Conservation (phyloP, 768 basidiomycete genomes). For the Trametes punicea region DNA sequence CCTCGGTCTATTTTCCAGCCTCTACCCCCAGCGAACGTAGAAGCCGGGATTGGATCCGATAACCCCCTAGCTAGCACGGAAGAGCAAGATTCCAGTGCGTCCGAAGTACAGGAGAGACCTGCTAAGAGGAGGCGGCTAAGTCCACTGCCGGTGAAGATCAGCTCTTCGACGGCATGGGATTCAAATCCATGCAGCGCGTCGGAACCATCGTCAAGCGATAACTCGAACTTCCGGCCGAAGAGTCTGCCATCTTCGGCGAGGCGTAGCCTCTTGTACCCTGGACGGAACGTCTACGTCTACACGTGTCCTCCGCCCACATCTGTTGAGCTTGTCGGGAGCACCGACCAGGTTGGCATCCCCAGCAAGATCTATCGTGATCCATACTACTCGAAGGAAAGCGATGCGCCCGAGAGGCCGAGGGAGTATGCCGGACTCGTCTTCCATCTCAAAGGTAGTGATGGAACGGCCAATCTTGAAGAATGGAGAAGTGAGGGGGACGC, state of each 20-base stretch:
- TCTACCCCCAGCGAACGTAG: background rate
- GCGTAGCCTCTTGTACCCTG: conserved; percentile 24
- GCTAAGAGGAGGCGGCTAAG: conserved; percentile 12
- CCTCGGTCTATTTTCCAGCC: conserved; percentile 9
- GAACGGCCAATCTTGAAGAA: conserved; percentile 53
- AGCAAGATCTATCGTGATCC: conserved; percentile 71
- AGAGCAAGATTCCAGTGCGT: background rate
- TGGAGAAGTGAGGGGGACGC: conserved; percentile 39
- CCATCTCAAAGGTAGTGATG: conserved; percentile 60
- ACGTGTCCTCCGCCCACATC: conserved; percentile 47
- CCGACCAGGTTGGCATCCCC: conserved; percentile 49
- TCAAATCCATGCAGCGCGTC: background rate
- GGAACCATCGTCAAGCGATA: background rate
- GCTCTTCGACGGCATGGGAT: background rate
- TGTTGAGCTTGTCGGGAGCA: conserved; percentile 41
- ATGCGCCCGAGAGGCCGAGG: conserved; percentile 63
- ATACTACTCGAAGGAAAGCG: conserved; percentile 69
- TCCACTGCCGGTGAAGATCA: background rate
- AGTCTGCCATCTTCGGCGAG: background rate
- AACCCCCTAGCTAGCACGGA: background rate
- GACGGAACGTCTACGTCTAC: conserved; percentile 42
- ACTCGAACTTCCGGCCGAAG: background rate
- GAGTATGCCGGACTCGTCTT: conserved; percentile 83
- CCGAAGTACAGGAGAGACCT: background rate
- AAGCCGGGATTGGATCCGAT: background rate